phyloP scores from a whole-genome alignment of 805 yeast species.

The Babjeviella inositovora region DNA sequence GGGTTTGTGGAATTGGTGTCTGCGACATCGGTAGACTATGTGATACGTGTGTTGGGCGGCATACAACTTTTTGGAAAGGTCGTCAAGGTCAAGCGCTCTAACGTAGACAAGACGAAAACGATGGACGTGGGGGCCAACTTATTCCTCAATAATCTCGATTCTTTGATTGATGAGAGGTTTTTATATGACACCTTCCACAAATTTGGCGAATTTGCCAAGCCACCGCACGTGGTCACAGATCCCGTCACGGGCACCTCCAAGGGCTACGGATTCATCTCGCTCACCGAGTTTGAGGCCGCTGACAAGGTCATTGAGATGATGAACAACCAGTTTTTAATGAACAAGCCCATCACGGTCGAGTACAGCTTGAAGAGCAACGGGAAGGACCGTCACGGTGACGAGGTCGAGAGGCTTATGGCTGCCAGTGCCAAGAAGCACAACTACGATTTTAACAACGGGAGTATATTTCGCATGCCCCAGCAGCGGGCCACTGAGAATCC shows the following conservation, averaged over 20 bases:
- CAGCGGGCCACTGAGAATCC: no score
- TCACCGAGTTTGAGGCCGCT: slow-evolving; percentile 44
- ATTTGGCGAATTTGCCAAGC: slow-evolving; percentile 46
- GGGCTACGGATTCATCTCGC: slow-evolving; percentile 56
- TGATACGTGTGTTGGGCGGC: slow-evolving; percentile 41
- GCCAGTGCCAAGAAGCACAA: slow-evolving; percentile 35
- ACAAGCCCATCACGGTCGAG: slow-evolving; percentile 37
- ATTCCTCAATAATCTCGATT: slow-evolving; percentile 46
- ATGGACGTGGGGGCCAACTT: slow-evolving; percentile 34
- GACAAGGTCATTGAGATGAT: slow-evolving; percentile 59
- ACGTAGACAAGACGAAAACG: slow-evolving; percentile 7
- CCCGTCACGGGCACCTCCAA: slow-evolving; percentile 26
- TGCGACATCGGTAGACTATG: slow-evolving; percentile 55
- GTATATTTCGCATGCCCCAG: no score
- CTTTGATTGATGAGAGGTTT: slow-evolving; percentile 42
- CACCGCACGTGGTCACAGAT: slow-evolving; percentile 35
- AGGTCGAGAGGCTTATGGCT: slow-evolving; percentile 58
- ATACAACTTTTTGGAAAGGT: slow-evolving; percentile 43
- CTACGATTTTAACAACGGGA: no score
- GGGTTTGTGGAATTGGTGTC: slow-evolving; percentile 68
- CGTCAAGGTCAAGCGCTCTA: slow-evolving; percentile 39
- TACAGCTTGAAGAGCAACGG: slow-evolving; percentile 60
- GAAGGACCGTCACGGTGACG: slow-evolving; percentile 62
- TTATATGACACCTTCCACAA: slow-evolving; percentile 41
- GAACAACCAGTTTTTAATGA: slow-evolving; percentile 57